These are phyloP conservation scores for Nemophila menziesii DNA, from an alignment of 257 asterid genomes.

Conservation along the genomic window DNA sequence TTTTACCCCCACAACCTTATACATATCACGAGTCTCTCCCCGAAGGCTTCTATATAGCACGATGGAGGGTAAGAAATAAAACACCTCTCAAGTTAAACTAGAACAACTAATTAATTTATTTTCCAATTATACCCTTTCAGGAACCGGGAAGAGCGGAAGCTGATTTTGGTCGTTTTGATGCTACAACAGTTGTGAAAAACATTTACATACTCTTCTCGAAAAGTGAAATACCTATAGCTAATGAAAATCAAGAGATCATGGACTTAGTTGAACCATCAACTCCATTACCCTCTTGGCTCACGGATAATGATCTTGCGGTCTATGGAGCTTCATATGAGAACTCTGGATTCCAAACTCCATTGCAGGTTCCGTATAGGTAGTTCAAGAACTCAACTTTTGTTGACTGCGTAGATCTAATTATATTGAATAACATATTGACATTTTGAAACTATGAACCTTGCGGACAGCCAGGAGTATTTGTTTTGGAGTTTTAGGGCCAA, in stretches of 20 bases:
- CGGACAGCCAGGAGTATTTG: too few species aligned
- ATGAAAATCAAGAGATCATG: slow-evolving; percentile 63
- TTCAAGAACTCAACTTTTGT: too few species aligned
- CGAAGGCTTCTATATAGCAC: slow-evolving; percentile 57
- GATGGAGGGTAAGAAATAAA: slow-evolving; percentile 46
- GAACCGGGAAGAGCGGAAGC: slow-evolving; percentile 81
- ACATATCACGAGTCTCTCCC: slow-evolving; percentile 25
- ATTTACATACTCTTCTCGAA: slow-evolving; percentile 60
- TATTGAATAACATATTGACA: not conserved
- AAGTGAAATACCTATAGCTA: slow-evolving; percentile 52
- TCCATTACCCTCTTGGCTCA: slow-evolving; percentile 64
- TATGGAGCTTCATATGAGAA: slow-evolving; percentile 56
- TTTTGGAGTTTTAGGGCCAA: too few species aligned
- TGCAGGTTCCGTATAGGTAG: slow-evolving; percentile 74
- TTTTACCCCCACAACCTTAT: slow-evolving; percentile 31
- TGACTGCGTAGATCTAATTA: not conserved
- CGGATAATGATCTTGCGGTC: slow-evolving; percentile 48
- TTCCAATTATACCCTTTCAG: slow-evolving; percentile 18
- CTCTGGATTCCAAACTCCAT: slow-evolving; percentile 56
- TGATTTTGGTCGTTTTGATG: slow-evolving; percentile 64
- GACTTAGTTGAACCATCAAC: slow-evolving; percentile 51
- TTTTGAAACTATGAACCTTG: not conserved
- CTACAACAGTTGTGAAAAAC: slow-evolving; percentile 57
- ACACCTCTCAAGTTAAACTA: not conserved
- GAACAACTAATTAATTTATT: not conserved